Conservation (phyloP, 495 filamentous ascomycete genomes). For the Xylaria intraflava region DNA sequence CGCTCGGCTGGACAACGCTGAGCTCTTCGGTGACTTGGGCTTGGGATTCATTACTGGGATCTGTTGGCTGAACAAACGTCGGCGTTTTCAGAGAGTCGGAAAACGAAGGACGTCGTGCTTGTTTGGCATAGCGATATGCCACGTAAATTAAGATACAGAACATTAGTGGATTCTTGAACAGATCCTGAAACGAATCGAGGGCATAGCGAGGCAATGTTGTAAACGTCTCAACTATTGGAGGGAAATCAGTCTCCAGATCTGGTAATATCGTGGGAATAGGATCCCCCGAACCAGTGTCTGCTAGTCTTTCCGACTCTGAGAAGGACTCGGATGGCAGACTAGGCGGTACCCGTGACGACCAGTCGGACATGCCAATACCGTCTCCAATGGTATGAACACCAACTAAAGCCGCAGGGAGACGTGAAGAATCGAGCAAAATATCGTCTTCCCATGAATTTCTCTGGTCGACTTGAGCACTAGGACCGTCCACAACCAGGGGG, state of each 20-base stretch:
- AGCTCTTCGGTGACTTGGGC: background rate
- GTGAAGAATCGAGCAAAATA: conserved; percentile 20
- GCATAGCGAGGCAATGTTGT: conserved; percentile 32
- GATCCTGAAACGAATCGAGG: conserved; percentile 32
- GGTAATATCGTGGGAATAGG: conserved; percentile 16
- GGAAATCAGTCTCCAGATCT: conserved; percentile 17
- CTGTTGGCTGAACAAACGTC: conserved; percentile 18
- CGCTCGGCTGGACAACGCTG: background rate
- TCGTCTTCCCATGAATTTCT: conserved; percentile 46
- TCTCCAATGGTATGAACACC: conserved; percentile 41
- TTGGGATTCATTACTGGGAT: background rate
- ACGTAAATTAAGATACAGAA: conserved; percentile 32
- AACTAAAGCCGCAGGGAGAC: conserved; percentile 36
- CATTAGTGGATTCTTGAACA: conserved; percentile 43
- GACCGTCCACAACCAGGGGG: conserved; percentile 71
- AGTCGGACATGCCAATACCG: conserved; percentile 15
- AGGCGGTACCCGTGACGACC: conserved; percentile 16
- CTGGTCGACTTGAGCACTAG: conserved; percentile 58
- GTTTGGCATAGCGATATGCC: conserved; percentile 29
- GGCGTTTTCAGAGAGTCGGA: conserved; percentile 15
- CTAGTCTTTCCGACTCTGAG: conserved; percentile 11
- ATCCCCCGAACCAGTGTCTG: conserved; percentile 12
- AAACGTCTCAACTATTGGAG: conserved; percentile 28
- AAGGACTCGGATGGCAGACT: conserved; percentile 21
- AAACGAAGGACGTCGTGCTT: conserved; percentile 22